Base-by-base conservation (phyloP, 2,329 filamentous ascomycete genomes). In the Aspergillus bombycis region DNA sequence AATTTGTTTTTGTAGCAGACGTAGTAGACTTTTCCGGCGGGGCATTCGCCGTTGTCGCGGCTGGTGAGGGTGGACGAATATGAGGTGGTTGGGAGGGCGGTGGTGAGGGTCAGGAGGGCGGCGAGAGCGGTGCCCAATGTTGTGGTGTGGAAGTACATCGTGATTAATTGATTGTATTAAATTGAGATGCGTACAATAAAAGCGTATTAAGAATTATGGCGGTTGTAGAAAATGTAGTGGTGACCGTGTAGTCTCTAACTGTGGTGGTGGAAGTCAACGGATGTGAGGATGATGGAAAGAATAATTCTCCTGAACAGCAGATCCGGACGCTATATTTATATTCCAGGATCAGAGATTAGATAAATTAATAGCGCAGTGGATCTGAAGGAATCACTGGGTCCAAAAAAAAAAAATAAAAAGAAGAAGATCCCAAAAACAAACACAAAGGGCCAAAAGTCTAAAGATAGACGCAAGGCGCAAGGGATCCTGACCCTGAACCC, bases 11-110 rank as follows among this genome's bases (percentile, higher is more conserved):
- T 10, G 10, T 60, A 12, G 53, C 61, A 63, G 50, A 23, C 32
- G 45, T 63, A 63, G 26, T 32, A 63, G 57, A 34, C 19, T 19
- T 16, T 63, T 23, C 57, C 50, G 10, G 57, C 8, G 8, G 23
- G 12, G 32, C 61, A 63, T 30, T 63, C 52, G 23, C 52, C 57
- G 45, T 63, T 52, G 23, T 63, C 61, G 11, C 61, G 57, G 23
- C 48, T 41, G 48, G 12, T 41, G 21, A 59, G 46, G 23, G 43
- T 16, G 48, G 28, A 30, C 6, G 45, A 48, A 26, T 26, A 48
- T 53, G 26, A n/a, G 30, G 46, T 60, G 43, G 58, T 54, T 19
- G 58, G 58, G 34, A 60, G 48, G 14, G 58, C 58, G n/a, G 48
- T 41, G 23, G 58, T 38, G 16, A 60, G 58, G 50, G 34, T 28